Percentiles rank a stretch among this genome's conserved stretches.
These are phyloP conservation scores for Wickerhamomyces xylosicus DNA, from an alignment of 805 yeast species.

Conservation along the genomic window DNA sequence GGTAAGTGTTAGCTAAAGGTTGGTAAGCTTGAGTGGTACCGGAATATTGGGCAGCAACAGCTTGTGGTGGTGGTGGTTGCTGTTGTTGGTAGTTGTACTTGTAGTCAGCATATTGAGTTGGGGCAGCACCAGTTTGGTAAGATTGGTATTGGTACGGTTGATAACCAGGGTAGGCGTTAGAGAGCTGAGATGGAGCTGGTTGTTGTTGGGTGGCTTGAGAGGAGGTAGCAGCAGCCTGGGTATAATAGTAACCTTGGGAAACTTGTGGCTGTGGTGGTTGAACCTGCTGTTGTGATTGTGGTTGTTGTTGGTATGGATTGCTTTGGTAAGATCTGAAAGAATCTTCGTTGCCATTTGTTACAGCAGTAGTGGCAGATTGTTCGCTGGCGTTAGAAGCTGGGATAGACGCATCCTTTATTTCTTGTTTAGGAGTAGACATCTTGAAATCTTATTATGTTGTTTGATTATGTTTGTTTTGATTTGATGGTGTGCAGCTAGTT, in stretches of 20 bases:
- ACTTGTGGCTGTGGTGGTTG: constrained; percentile 1
- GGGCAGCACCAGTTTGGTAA: constrained; percentile 5
- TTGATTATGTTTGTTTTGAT: no score
- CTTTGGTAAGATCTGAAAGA: not conserved
- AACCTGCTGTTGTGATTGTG: constrained; percentile 3
- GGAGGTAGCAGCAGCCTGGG: constrained; percentile 8
- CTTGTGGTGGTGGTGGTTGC: constrained; percentile 1
- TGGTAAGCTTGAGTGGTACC: constrained; percentile 1
- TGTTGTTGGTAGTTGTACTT: constrained; percentile 4
- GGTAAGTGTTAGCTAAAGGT: constrained; percentile 6
- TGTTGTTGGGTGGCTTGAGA: constrained; percentile 6
- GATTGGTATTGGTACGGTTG: constrained; percentile 17
- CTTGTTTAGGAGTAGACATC: not conserved
- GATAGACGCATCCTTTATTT: not conserved
- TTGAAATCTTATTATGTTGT: no score
- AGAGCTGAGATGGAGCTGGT: constrained; percentile 2
- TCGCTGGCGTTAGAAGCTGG: not conserved
- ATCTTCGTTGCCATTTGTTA: not conserved
- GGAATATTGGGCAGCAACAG: constrained; percentile 7
- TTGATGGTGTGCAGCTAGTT: no score
- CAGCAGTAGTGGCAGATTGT: not conserved
- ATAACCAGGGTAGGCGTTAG: constrained; percentile 10
- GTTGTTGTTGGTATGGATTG: constrained; percentile 2
- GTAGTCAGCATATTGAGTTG: constrained; percentile 15
- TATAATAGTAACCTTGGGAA: constrained; percentile 6